Conservation (phyloP, 257 asterid genomes). For the Sherardia arvensis region DNA sequence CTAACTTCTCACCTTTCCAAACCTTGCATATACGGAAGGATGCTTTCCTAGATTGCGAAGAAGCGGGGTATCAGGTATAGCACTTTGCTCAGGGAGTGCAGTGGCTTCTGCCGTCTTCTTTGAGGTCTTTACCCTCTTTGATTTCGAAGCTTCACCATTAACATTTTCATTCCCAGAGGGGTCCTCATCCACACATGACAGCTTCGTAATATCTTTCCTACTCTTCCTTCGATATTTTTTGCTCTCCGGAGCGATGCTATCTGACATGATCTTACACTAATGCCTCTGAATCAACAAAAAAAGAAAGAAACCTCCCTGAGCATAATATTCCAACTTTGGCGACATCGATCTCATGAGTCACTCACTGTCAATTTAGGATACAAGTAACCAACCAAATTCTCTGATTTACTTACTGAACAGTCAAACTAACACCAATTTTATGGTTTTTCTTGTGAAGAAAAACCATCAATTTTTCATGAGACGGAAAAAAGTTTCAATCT, state of each 20-base stretch:
- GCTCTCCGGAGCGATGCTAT: background rate
- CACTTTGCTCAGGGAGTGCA: constrained; percentile 7
- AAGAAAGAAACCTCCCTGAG: background rate
- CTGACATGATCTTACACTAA: constrained; percentile 2
- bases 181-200: background rate
- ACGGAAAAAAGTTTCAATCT: too few species aligned
- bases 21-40: constrained; percentile 11
- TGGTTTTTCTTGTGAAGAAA: too few species aligned
- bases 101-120: constrained; percentile 4
- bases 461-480: too few species aligned
- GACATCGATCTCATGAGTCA: background rate
- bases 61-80: constrained; percentile 14
- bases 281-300: background rate
- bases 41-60: constrained; percentile 15
- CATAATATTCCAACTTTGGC: background rate
- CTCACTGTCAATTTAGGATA: background rate
- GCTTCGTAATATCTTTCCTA: background rate
- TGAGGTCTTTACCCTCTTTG: constrained; percentile 1
- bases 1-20: constrained; percentile 10
- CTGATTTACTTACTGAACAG: background rate
- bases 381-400: too few species aligned
- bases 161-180: background rate
- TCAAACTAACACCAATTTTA: background rate
- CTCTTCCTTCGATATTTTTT: background rate
- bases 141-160: constrained; percentile 5